Evolutionary conservation across 805 yeast genomes (phyloP), one percentile per base, ranked within the genome.

Genomic region (Lachancea nothofagi): DNA sequence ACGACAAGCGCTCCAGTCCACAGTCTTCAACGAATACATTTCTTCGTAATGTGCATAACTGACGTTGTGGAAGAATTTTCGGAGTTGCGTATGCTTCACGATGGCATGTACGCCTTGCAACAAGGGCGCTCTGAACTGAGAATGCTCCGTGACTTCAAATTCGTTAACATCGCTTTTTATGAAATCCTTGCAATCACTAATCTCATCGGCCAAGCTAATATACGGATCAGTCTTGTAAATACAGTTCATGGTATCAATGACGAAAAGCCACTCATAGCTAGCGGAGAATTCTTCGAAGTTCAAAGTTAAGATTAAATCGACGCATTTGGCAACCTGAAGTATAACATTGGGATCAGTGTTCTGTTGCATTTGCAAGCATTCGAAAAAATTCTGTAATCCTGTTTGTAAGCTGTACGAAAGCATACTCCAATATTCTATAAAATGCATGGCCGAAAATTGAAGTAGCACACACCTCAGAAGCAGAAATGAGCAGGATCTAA

Each of bases 181-280:
- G 7, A 70, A 65, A n/a, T 67, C 67, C 40, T 59, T 64, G 42
- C 52, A 50, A 27, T 53, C 57, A 4, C 70, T 59, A 7, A 75
- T 59, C 43, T 64, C 59, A 43, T 81, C 88, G 18, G 77, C 61
- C 10, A 78, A 50, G 0, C 62, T 46, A 30, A 61, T 47, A 34
- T 45, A 59, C 7, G 61, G 52, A 21, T 53, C 51, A 3, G 55
- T 62, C 43, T 70, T 68, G 49, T 68, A 71, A 22, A 74, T 69
- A 14, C 81, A 77, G 43, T 78, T 80, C 13, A 78, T 69, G 13
- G 75, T 78, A 50, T 83, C 86, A 20, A 79, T 71, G 8, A 90
- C 74, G 54, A 87, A 93, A 2, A 93, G 65, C 97, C 97, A 90
- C 52, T 87, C 93, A 45, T 75, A 62, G 7, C 62, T 62, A 55